Conservation (phyloP, 345 rosid genomes). For the Atalantia buxifolia region DNA sequence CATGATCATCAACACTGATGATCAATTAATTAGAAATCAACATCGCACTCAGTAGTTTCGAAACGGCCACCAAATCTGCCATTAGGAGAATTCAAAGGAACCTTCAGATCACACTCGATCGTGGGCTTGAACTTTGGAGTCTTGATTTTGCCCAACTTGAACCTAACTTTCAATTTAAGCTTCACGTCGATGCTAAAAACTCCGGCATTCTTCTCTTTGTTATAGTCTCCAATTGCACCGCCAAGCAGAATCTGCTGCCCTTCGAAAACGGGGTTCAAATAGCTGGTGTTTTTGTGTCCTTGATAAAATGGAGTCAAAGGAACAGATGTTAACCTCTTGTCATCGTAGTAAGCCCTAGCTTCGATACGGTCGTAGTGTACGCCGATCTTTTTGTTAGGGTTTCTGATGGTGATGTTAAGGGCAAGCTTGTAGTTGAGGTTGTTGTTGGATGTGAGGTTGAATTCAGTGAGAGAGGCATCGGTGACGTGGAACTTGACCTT, state of each 20-base stretch:
- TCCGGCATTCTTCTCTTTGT: conserved; percentile 36
- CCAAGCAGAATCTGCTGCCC: conserved; percentile 35
- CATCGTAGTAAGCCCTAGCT: conserved; percentile 42
- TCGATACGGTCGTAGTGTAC: conserved; percentile 52
- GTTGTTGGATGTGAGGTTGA: conserved; percentile 35
- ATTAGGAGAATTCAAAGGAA: conserved; percentile 37
- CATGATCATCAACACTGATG: neutral
- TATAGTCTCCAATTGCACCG: conserved; percentile 23
- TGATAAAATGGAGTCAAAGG: conserved; percentile 55
- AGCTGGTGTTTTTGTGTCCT: conserved; percentile 73
- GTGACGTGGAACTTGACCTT: conserved; percentile 45
- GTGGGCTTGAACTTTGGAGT: conserved; percentile 44
- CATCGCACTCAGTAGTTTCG: conserved; percentile 42
- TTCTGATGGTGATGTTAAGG: conserved; percentile 48
- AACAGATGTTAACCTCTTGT: conserved; percentile 30
- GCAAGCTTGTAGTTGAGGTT: conserved; percentile 40
- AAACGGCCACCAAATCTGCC: conserved; percentile 19
- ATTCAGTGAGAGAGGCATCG: conserved; percentile 41
- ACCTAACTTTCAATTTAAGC: conserved; percentile 51
- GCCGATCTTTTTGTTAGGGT: conserved; percentile 63
- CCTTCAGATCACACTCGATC: conserved; percentile 55
- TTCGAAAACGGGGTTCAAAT: conserved; percentile 34
- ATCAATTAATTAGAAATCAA: conserved; percentile 33
- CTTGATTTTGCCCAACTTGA: conserved; percentile 59
- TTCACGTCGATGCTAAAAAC: conserved; percentile 50